These are phyloP conservation scores for Lepidium africanum DNA, from an alignment of 345 rosid species.

Conservation along the genomic window DNA sequence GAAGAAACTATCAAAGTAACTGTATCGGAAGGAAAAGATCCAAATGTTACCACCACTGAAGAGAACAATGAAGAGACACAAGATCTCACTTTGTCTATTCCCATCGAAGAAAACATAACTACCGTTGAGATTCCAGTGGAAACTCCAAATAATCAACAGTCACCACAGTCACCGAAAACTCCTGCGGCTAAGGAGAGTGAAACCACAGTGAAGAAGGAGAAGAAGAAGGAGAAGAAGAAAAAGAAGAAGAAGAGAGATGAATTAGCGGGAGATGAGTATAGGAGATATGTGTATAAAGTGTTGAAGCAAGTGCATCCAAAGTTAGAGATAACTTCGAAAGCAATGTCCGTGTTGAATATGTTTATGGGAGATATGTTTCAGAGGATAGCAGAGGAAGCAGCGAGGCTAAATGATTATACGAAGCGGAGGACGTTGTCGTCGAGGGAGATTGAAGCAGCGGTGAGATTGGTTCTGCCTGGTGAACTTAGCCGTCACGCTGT, in stretches of 20 bases:
- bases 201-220: not conserved
- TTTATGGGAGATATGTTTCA: slow-evolving; percentile 48
- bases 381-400: slow-evolving; percentile 59
- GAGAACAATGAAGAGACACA: slow-evolving; percentile 6
- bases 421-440: slow-evolving; percentile 45
- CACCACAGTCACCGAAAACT: not conserved
- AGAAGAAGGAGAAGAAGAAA: not conserved
- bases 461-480: slow-evolving; percentile 63
- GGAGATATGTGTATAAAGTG: too few relatives aligned
- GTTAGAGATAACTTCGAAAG: slow-evolving; percentile 48
- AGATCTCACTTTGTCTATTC: slow-evolving; percentile 2
- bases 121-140: slow-evolving; percentile 20
- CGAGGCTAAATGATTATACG: slow-evolving; percentile 33
- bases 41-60: not conserved
- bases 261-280: slow-evolving; percentile 26
- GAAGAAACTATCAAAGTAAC: slow-evolving; percentile 18
- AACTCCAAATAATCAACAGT: not conserved
- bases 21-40: slow-evolving; percentile 5
- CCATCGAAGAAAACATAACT: slow-evolving; percentile 8
- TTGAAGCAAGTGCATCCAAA: too few relatives aligned
- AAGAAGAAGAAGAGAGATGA: slow-evolving; percentile 16
- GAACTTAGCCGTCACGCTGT: slow-evolving; percentile 70
- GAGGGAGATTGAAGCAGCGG: slow-evolving; percentile 65
- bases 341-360: slow-evolving; percentile 30
- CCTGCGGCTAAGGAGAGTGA: not conserved